phyloP scores from a whole-genome alignment of 768 basidiomycete species.

The Pleurotus sapidus region DNA sequence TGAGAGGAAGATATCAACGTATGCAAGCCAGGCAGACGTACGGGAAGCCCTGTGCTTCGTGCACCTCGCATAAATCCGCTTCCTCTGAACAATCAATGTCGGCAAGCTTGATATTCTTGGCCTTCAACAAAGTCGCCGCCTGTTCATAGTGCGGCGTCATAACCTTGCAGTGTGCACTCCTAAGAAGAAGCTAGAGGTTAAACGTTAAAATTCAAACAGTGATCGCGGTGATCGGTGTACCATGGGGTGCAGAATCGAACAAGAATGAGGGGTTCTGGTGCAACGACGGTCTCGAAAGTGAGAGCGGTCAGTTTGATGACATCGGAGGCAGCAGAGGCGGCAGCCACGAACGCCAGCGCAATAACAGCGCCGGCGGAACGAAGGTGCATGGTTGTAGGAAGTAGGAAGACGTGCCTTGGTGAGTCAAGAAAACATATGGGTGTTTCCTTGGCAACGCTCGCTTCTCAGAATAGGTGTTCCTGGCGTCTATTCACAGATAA shows the following conservation, averaged over 20 bases:
- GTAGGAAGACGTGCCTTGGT: too few species aligned
- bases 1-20: neutral
- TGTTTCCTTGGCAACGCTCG: too few species aligned
- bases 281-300: constrained; percentile 66
- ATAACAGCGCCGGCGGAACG: constrained; percentile 47
- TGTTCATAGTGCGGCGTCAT: constrained; percentile 92
- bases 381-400: constrained; percentile 57
- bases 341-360: constrained; percentile 45
- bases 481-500: too few species aligned
- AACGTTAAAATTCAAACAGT: neutral
- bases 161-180: constrained; percentile 97
- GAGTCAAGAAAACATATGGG: too few species aligned
- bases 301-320: constrained; percentile 72
- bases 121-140: constrained; percentile 91
- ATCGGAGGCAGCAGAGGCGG: constrained; percentile 65
- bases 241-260: constrained; percentile 96
- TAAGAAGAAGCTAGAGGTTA: constrained; percentile 21
- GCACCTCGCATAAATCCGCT: constrained; percentile 83
- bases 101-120: constrained; percentile 84
- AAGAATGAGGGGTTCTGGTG: constrained; percentile 71
- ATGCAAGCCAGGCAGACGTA: constrained; percentile 35
- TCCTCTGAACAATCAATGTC: constrained; percentile 98
- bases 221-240: constrained; percentile 30
- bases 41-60: constrained; percentile 94
- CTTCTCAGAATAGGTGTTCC: too few species aligned